Base-by-base conservation (phyloP, 345 rosid species). In the Arabis alpina region DNA sequence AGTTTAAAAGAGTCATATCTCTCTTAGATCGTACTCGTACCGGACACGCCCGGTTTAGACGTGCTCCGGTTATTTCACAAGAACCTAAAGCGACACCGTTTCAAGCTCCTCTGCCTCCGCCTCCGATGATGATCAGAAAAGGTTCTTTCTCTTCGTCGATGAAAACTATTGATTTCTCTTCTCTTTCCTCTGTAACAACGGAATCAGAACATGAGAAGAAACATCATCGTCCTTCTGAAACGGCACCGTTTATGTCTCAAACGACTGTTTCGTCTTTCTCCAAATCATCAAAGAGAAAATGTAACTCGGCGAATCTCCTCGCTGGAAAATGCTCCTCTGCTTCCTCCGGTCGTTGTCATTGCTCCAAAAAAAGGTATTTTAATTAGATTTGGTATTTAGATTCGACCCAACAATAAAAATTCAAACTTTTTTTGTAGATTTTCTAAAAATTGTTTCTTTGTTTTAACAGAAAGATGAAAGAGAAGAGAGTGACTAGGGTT, bases 31-130 rank as follows among this genome's bases (percentile, higher is more conserved):
- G 92, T 25, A 84, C 83, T 51, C 71, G 91, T 62, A 91, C 91
- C 63, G 99, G 99, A 13, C 99, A 91, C 47, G 99, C 99, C 47
- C 93, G 99, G 61, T 94, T 94, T 59, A 74, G 98, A 57, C 79
- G 97, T 2, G 95, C 81, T 62, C 94, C 93, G 40, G 65, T 62
- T 61, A 50, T 41, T 28, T 57, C 66, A n/a, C 74, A 73, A 66
- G 37, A 55, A 52, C 16, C 72, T 47, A 52, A 71, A 76, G 30
- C 91, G 52, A 79, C 87, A 28, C 89, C 93, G 84, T 88, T 91
- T 82, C 97, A 85, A 36, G 49, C 63, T 73, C 61, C 70, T 25
- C 42, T 64, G 14, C 51, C 62, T 4, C 75, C 55, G 23, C 61
- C 70, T 19, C 42, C 64, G 14, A 43, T 56, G 4, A 73, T 55